phyloP scores from a whole-genome alignment of 495 filamentous ascomycete genomes.

The Staphylotrichum tortipilum region DNA sequence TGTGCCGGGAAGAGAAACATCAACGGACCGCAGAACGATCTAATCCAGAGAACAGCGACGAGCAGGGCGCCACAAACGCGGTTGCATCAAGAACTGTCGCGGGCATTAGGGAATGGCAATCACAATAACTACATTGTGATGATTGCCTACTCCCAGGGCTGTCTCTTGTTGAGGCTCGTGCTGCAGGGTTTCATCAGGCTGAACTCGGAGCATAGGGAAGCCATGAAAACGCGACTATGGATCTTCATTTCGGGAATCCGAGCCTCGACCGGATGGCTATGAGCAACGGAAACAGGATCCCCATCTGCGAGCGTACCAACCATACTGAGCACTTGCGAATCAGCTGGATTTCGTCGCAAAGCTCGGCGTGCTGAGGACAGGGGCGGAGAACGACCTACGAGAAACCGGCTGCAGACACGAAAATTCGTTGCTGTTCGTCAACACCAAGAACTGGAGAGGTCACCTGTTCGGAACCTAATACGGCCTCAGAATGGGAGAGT shows the following conservation, averaged over 20 bases:
- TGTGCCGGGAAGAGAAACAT: neutral
- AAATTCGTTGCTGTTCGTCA: too few relatives aligned
- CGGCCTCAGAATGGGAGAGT: too few relatives aligned
- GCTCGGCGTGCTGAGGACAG: neutral
- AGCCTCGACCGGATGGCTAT: neutral
- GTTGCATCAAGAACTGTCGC: neutral
- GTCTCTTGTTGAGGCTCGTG: neutral
- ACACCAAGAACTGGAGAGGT: neutral
- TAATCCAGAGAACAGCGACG: neutral
- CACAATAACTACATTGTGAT: too few relatives aligned
- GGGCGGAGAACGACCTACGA: neutral
- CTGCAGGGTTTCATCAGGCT: neutral
- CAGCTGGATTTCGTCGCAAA: neutral
- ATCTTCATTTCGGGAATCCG: neutral
- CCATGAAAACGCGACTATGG: neutral
- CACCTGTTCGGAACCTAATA: neutral
- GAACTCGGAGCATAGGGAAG: neutral
- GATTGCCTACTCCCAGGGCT: neutral
- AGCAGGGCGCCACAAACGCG: neutral
- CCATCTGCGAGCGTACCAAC: too few relatives aligned
- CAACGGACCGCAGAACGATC: neutral
- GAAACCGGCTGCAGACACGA: too few relatives aligned
- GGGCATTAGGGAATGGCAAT: neutral
- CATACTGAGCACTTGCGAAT: neutral
- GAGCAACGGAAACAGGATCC: neutral